Evolutionary conservation across 2,329 filamentous ascomycete species (phyloP), one percentile per base, ranked within the genome.

Genomic region (Venturia effusa): DNA sequence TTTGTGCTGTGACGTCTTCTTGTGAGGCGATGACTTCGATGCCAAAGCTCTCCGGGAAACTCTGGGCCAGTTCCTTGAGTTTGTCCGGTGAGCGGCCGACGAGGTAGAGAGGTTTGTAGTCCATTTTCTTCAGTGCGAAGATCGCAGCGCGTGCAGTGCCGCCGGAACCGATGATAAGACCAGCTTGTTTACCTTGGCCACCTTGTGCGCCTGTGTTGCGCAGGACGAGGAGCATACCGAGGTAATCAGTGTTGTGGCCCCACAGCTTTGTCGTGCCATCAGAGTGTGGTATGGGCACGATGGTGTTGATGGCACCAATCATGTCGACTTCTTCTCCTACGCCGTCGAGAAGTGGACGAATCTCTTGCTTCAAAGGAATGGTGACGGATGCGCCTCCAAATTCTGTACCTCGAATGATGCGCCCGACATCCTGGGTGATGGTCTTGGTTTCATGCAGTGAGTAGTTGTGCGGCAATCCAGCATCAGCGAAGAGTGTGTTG

Each of bases 311-410:
- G 3, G 94, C 94, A 27, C 94, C 94, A 66, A 99, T 97, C 37
- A 84, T 80, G 67, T 84, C 83, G 17, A 92, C 93, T 63, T 94
- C 87, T 37, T 87, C 83, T 0, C 91, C 88, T 65, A 97, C 80
- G 62, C 88, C 85, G 72, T 97, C 92, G 17, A 99, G 79, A 5
- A 93, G 76, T 0, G 84, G 81, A 77, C 95, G 91, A 65, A 97
- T 86, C 69, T 96, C 90, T 37, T 94, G 80, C 78, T 99, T 99
- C 63, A 99, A 80, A 0, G 94, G 94, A 61, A 99, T 97, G 0
- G 94, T 99, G 57, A 99, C 91, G 3, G 92, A 97, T 3, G 90
- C 93, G 65, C 94, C 94, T 8, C 94, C 94, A 72, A 99, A 99
- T 68, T 88, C 81, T 0, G 87, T 78, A 0, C 85, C 78, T 8